A percentile compares a stretch with the other conserved stretches of the same genome.
Evolutionary conservation across 179 eudicot genomes (phyloP).

Genomic region (Beta lomatogona): DNA sequence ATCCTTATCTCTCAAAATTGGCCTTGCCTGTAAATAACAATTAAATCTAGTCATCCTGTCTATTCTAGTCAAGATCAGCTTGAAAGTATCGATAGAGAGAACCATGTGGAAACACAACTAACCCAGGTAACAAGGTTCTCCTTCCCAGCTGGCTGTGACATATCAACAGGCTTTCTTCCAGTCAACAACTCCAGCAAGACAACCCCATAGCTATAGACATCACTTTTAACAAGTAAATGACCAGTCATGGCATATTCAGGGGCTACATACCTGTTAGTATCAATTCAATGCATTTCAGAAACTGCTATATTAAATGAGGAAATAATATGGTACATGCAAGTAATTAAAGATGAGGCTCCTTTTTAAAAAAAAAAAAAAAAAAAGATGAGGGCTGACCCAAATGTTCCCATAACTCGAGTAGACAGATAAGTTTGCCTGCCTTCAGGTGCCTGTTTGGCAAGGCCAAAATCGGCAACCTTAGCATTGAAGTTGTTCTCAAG

Average conservation of each 20-base stretch:
- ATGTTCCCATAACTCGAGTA: slow-evolving; percentile 99
- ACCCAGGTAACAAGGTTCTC: slow-evolving; percentile 99
- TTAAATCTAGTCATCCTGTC: not conserved
- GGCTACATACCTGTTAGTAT: slow-evolving; percentile 78
- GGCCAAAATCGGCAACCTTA: slow-evolving; percentile 98
- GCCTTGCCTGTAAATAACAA: slow-evolving; percentile 69
- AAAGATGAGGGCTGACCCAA: slow-evolving; percentile 68
- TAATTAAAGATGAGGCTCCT: not conserved
- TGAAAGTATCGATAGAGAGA: not conserved
- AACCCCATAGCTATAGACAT: slow-evolving; percentile 97
- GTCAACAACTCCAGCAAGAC: slow-evolving; percentile 92
- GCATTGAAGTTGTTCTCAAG: slow-evolving; percentile 90
- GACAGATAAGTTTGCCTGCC: slow-evolving; percentile 82
- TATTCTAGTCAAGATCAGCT: not conserved
- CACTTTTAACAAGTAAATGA: slow-evolving; percentile 96
- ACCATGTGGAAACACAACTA: slow-evolving; percentile 27
- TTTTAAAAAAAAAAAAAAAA: too few species aligned
- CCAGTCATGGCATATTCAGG: slow-evolving; percentile 99
- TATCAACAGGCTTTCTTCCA: slow-evolving; percentile 95
- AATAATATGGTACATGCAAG: slow-evolving; percentile 2
- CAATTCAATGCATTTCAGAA: slow-evolving; percentile 21
- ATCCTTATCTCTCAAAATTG: slow-evolving; percentile 87
- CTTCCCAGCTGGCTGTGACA: slow-evolving; percentile 94
- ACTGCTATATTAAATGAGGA: not conserved
- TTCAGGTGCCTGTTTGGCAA: slow-evolving; percentile 96